Evolutionary conservation across 2,329 filamentous ascomycete species (phyloP).

Genomic region (Laburnicola sp.): DNA sequence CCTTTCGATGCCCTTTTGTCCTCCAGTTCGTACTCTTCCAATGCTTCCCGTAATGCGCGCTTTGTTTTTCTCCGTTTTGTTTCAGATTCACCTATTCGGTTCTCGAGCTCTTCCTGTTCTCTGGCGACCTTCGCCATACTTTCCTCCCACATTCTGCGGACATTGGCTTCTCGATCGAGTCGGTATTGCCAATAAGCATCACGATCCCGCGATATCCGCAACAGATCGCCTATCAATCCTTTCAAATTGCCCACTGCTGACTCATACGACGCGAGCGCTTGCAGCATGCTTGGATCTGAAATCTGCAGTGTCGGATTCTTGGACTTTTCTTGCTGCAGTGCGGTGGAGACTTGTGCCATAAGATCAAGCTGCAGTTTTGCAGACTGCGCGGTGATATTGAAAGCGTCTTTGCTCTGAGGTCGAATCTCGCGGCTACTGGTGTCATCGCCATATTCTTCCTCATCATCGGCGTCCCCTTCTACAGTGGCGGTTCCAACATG

Average conservation of each 20-base stretch:
- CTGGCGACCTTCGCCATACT: slow-evolving; percentile 93
- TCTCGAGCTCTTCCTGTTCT: slow-evolving; percentile 91
- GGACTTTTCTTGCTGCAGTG: slow-evolving; percentile 70
- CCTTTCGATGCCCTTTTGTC: slow-evolving; percentile 21
- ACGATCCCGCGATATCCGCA: slow-evolving; percentile 90
- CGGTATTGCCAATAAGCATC: slow-evolving; percentile 98
- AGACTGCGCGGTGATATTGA: slow-evolving; percentile 96
- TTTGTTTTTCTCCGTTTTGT: slow-evolving; percentile 88
- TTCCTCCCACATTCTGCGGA: slow-evolving; percentile 97
- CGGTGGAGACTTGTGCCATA: slow-evolving; percentile 80
- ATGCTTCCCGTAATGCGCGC: slow-evolving; percentile 80
- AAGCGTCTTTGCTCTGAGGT: slow-evolving; percentile 82
- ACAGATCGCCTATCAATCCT: slow-evolving; percentile 78
- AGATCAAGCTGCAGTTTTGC: slow-evolving; percentile 91
- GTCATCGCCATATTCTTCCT: slow-evolving; percentile 79
- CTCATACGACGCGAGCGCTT: slow-evolving; percentile 84
- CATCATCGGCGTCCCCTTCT: slow-evolving; percentile 65
- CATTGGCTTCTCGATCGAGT: slow-evolving; percentile 85
- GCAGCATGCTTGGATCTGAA: slow-evolving; percentile 73
- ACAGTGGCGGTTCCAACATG: slow-evolving; percentile 53
- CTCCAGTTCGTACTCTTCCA: slow-evolving; percentile 58
- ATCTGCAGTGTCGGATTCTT: slow-evolving; percentile 72
- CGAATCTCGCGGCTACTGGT: slow-evolving; percentile 74
- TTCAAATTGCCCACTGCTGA: slow-evolving; percentile 86
- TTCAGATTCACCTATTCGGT: slow-evolving; percentile 84